Evolutionary conservation across 805 yeast species (phyloP), one percentile per base, ranked within the genome.

Genomic region (Ogataea methylovora): DNA sequence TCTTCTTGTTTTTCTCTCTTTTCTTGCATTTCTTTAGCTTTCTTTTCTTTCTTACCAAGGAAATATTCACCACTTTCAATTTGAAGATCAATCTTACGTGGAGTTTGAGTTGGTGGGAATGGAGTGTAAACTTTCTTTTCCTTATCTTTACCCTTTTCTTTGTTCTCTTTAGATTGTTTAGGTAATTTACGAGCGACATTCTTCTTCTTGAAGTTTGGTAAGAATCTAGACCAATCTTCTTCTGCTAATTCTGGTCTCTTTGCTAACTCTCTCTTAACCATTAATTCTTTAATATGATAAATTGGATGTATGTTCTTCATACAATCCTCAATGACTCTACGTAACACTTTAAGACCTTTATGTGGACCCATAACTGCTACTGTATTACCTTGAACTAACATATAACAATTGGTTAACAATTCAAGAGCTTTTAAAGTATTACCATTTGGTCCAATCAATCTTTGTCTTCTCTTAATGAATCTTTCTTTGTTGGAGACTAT

Each of bases 11-110:
- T 76, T 35, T 78, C 84, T 43, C 77, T 73, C 71, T 86, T 84
- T 51, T 83, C 88, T 37, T 77, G 79, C 41, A 80, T 64, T 44
- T 77, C 76, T 58, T 74, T 79, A 45, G 67, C 63, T 40, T 75
- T 80, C 67, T 85, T 86, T 51, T 88, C 95, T 50, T 68, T 75
- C 66, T 85, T 83, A 40, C 86, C 84, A 64, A 92, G 69, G 76
- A 92, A 92, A 64, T 86, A 92, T 61, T 92, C 98, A 75, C 98
- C 98, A 67, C 94, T 79, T 61, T 92, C 98, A 61, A 92, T 87
- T 66, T 87, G 94, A 57, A 88, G 67, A 74, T 92, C 98, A 61
- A 92, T 70, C 84, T 92, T 88, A 69, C 97, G 82, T 54, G 97
- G 98, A 46, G 77, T 75, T 63, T 85, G 98, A 34, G 85, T 84